Evolutionary conservation across 768 basidiomycete genomes (phyloP).

Genomic region (Pisolithus albus): DNA sequence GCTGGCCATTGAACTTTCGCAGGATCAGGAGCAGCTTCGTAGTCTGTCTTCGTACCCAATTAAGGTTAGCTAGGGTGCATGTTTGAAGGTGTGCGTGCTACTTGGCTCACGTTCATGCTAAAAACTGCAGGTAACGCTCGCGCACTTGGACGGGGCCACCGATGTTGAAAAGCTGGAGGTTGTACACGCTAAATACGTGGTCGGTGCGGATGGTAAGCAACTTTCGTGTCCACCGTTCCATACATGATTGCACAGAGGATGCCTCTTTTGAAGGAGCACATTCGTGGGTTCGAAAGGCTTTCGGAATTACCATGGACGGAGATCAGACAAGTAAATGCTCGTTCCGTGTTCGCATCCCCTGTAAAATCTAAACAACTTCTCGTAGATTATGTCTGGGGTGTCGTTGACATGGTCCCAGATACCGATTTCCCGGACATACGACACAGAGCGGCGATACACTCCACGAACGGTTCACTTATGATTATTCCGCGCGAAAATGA

Average conservation of each 20-base stretch:
- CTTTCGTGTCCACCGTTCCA: too few species aligned
- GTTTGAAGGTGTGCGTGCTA: not conserved
- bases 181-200: conserved; percentile 29
- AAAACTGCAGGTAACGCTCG: conserved; percentile 15
- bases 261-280: conserved; percentile 31
- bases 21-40: conserved; percentile 35
- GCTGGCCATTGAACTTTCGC: conserved; percentile 23
- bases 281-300: conserved; percentile 40
- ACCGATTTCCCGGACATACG: conserved; percentile 77
- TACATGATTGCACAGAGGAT: not conserved
- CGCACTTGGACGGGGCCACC: conserved; percentile 18
- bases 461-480: conserved; percentile 61
- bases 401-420: conserved; percentile 60
- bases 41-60: conserved; percentile 24
- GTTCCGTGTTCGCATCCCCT: too few species aligned
- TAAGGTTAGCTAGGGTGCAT: conserved; percentile 13
- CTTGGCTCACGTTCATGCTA: not conserved
- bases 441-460: conserved; percentile 59
- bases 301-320: conserved; percentile 41
- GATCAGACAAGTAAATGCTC: conserved; percentile 35
- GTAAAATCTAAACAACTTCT: not conserved
- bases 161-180: conserved; percentile 27
- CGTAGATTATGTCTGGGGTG: conserved; percentile 78
- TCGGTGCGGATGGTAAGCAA: conserved; percentile 30
- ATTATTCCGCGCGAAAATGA: conserved; percentile 67